phyloP scores from a whole-genome alignment of 164 flowering plant genomes.

The Platanus orientalis region DNA sequence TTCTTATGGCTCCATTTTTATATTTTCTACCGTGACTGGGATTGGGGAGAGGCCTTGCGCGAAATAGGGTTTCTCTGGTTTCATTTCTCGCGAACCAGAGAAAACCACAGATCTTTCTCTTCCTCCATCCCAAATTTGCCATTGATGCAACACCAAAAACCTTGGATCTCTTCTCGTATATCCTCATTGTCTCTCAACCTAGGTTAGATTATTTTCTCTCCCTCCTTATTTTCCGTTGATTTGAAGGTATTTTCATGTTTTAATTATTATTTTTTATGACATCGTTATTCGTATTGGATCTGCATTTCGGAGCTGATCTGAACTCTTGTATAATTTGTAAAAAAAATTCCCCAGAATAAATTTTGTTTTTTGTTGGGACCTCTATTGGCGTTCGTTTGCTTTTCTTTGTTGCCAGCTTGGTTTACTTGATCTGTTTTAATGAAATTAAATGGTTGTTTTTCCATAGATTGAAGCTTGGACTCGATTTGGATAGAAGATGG shows the following conservation, averaged over 20 bases:
- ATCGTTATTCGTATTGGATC: neutral
- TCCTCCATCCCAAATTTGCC: neutral
- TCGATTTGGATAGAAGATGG: slow-evolving; percentile 39
- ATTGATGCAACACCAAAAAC: neutral
- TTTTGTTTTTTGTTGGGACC: neutral
- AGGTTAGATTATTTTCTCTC: neutral
- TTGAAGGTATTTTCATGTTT: neutral
- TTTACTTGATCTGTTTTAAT: neutral
- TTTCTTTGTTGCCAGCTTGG: neutral
- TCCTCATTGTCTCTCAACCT: too few species aligned
- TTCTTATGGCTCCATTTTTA: too few species aligned
- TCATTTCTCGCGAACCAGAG: neutral
- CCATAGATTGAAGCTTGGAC: neutral
- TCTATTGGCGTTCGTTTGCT: neutral
- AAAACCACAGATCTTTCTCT: neutral
- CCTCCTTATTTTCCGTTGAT: neutral
- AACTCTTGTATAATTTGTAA: too few species aligned
- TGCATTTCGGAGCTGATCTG: neutral
- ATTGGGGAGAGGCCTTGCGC: neutral
- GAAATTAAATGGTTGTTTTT: neutral
- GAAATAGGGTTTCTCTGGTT: neutral
- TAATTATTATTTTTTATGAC: neutral
- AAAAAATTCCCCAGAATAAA: too few species aligned
- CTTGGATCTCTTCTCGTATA: neutral
- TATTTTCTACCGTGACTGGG: too few species aligned